Conservation (phyloP, 768 basidiomycete species). For the Lactarius trivialis region DNA sequence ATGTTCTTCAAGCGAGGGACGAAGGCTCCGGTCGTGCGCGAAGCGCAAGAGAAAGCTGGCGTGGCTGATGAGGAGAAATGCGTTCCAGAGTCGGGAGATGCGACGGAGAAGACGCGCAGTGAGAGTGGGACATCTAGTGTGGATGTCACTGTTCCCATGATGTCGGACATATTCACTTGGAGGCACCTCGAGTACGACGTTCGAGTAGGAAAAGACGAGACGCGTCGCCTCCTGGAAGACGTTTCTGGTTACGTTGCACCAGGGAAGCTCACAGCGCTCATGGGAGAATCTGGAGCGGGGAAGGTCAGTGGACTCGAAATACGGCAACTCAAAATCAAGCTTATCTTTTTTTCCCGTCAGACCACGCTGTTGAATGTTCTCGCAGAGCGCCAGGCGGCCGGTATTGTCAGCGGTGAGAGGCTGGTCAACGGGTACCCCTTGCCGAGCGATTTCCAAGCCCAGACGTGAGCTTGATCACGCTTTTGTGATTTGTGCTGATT, state of each 20-base stretch:
- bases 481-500: conserved; percentile 23
- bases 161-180: conserved; percentile 73
- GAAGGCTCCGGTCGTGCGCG: conserved; percentile 23
- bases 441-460: conserved; percentile 42
- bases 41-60: conserved; percentile 9
- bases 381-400: conserved; percentile 66
- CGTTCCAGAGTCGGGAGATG: not conserved
- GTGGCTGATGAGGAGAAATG: conserved; percentile 30
- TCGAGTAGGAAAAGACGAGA: conserved; percentile 51
- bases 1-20: conserved; percentile 63
- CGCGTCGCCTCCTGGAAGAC: conserved; percentile 59
- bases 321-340: not conserved
- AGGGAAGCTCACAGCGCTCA: conserved; percentile 81
- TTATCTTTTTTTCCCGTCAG: conserved; percentile 9
- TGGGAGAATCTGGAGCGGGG: conserved; percentile 81
- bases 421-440: conserved; percentile 61
- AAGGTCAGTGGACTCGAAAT: conserved; percentile 22
- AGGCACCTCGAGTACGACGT: conserved; percentile 71
- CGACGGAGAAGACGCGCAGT: not conserved
- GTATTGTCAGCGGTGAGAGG: conserved; percentile 56
- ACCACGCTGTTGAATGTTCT: conserved; percentile 73
- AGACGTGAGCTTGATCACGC: conserved; percentile 62
- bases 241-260: conserved; percentile 79
- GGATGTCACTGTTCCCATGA: conserved; percentile 19
- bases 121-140: conserved; percentile 10